Evolutionary conservation across 306 rosid genomes (phyloP), one percentile per base, ranked within the genome.

Genomic region (Oxytropis ochrocephala): DNA sequence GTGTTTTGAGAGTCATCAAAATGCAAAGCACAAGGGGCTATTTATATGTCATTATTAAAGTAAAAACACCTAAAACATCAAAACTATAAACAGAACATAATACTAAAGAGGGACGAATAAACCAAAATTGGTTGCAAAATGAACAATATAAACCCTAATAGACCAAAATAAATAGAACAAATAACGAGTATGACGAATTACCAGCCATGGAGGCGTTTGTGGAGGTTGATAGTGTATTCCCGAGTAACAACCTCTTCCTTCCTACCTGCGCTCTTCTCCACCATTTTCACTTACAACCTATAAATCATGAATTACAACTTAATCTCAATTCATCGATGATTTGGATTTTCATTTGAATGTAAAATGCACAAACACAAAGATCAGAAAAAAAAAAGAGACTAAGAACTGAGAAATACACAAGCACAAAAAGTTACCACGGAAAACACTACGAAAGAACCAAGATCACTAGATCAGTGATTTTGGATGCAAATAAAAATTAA

Each of bases 141-240:
- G 8, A 10, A 14, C 24, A 14, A 8, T 10, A 38, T 38, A 38
- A 38, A 38, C 43, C 43, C 43, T 38, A 8, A 38, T 38, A 38
- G 8, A 12, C 11, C 5, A 11, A 66, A 32, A 14, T 1, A 5
- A 35, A 36, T 38, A 11, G 11, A 14, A 14, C 16, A 35, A 0
- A 52, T 0, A 39, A 12, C 5, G 7, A 11, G 19, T 9, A 39
- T 1, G 9, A 16, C 9, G 14, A 14, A 19, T 67, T 71, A 91
- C 97, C 96, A 91, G 74, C 97, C 85, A 81, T 91, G 96, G 18
- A 91, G 69, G 61, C 96, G 91, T 70, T 88, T 91, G 87, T 88
- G 96, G 63, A 91, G 93, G 76, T 91, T 91, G 75, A 91, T 85
- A 85, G 97, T 91, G 84, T 84, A 91, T 79, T 91, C 97, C 18